phyloP scores from a whole-genome alignment of 2,329 filamentous ascomycete genomes.

The Epichloe gansuensis region DNA sequence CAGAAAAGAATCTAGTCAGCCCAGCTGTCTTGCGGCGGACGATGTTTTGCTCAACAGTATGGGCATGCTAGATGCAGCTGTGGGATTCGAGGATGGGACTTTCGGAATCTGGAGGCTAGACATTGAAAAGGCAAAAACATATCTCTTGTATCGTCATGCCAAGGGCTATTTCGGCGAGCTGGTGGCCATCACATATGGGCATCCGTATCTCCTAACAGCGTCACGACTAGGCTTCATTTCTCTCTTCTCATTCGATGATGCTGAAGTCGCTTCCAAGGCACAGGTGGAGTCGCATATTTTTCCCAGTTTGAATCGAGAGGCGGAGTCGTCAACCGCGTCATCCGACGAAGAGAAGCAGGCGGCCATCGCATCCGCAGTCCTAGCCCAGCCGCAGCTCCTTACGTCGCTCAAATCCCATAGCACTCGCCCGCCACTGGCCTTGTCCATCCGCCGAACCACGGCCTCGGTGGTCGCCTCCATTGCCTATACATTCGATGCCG shows the following conservation, averaged over 20 bases:
- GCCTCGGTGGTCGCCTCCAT: slow-evolving; percentile 65
- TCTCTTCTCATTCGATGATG: slow-evolving; percentile 53
- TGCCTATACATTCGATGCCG: slow-evolving; percentile 70
- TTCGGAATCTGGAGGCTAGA: slow-evolving; percentile 59
- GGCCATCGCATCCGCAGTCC: neutral
- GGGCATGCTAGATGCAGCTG: slow-evolving; percentile 42
- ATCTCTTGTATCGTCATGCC: slow-evolving; percentile 43
- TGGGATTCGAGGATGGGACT: slow-evolving; percentile 62
- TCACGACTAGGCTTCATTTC: slow-evolving; percentile 63
- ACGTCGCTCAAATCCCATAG: slow-evolving; percentile 73
- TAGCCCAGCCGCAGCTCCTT: slow-evolving; percentile 37
- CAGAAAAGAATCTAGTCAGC: slow-evolving; percentile 20
- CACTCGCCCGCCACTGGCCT: slow-evolving; percentile 62
- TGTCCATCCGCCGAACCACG: slow-evolving; percentile 64
- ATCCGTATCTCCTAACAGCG: slow-evolving; percentile 69
- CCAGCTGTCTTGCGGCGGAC: slow-evolving; percentile 57
- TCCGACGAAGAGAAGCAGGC: neutral
- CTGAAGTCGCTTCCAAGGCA: neutral
- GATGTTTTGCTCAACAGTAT: slow-evolving; percentile 29
- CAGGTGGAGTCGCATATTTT: neutral
- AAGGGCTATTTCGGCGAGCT: slow-evolving; percentile 53
- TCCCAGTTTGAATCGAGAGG: neutral
- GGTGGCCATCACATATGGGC: slow-evolving; percentile 56
- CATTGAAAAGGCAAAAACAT: slow-evolving; percentile 30
- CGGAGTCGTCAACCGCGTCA: neutral